Conservation (phyloP, 2,329 filamentous ascomycete species). For the Cercospora sesami region DNA sequence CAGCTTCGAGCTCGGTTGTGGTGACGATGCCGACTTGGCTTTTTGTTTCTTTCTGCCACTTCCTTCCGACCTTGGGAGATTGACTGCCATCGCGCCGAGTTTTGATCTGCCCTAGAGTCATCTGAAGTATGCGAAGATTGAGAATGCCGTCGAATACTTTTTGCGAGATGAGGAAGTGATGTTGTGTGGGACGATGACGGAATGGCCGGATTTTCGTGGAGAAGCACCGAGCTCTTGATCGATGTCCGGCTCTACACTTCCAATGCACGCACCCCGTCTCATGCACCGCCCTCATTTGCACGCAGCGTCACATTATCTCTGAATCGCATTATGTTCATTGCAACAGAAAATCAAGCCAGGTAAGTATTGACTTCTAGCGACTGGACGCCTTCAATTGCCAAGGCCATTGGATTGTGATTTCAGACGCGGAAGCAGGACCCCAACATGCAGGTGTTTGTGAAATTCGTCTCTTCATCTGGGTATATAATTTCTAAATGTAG, state of each 20-base stretch:
- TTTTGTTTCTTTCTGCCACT: constrained; percentile 1
- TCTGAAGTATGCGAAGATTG: neutral
- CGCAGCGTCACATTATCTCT: neutral
- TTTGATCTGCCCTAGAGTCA: neutral
- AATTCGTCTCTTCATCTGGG: neutral
- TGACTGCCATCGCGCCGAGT: neutral
- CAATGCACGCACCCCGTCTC: no score
- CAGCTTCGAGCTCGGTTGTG: neutral
- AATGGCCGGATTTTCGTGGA: neutral
- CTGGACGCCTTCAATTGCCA: neutral
- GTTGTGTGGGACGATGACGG: neutral
- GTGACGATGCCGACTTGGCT: constrained; percentile 2
- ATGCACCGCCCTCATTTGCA: neutral
- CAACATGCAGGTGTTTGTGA: neutral
- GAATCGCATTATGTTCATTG: neutral
- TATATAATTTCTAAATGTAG: neutral
- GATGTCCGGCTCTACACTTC: neutral
- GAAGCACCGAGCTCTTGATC: neutral
- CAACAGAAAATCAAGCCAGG: neutral
- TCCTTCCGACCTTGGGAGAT: neutral
- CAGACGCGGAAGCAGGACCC: neutral
- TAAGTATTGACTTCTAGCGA: neutral
- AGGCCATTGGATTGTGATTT: neutral
- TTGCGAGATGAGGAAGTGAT: neutral
- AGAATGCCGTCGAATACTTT: neutral